Conservation (phyloP, 371 early-diverging fungal species). For the Actinomortierella wolfii region DNA sequence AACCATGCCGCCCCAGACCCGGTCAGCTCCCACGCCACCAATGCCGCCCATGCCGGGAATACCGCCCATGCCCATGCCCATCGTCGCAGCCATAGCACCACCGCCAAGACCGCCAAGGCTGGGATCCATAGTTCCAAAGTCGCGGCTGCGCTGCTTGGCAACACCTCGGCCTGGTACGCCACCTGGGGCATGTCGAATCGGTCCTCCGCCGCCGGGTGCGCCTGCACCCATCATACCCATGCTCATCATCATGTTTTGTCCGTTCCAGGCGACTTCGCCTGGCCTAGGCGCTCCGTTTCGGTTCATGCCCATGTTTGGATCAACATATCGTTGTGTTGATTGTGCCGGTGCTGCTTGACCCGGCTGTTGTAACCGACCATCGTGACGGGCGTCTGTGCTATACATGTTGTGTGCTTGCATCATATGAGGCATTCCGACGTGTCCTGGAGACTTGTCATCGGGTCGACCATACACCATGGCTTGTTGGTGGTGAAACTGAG, state of each 20-base stretch:
- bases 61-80: constrained; percentile 16
- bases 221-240: constrained; percentile 9
- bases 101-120: background rate
- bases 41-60: constrained; percentile 26
- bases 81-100: background rate
- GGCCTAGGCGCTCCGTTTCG: constrained; percentile 14
- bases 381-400: constrained; percentile 29
- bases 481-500: constrained; percentile 8
- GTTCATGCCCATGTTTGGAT: constrained; percentile 27
- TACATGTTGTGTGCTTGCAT: constrained; percentile 34
- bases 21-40: constrained; percentile 15
- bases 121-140: constrained; percentile 22
- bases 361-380: constrained; percentile 14
- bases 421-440: constrained; percentile 17
- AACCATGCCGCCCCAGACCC: constrained; percentile 43
- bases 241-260: constrained; percentile 17
- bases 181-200: constrained; percentile 16
- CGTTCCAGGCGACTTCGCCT: background rate
- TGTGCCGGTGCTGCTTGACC: too few species aligned
- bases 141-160: constrained; percentile 32
- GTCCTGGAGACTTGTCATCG: background rate
- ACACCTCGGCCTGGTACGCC: constrained; percentile 20
- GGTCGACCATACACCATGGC: constrained; percentile 5
- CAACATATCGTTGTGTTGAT: constrained; percentile 24
- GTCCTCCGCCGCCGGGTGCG: constrained; percentile 17